Evolutionary conservation across 2,329 filamentous ascomycete genomes (phyloP).

Genomic region (Orbilia brochopaga): DNA sequence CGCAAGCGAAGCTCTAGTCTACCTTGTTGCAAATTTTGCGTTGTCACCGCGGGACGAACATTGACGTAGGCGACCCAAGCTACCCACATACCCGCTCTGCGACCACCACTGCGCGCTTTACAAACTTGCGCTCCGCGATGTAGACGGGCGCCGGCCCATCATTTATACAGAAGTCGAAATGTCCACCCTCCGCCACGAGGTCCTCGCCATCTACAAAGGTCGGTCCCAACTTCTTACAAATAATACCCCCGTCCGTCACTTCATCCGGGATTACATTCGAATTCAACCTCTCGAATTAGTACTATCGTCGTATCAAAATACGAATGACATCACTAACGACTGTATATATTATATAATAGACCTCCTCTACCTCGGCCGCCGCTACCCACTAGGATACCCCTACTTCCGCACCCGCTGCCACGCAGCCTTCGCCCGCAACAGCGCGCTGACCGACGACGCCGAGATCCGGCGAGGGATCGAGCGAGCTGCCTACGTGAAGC

Average conservation of each 20-base stretch:
- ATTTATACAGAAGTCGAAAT: slow-evolving; percentile 25
- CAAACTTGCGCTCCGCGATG: too few relatives aligned
- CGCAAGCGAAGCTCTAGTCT: too few relatives aligned
- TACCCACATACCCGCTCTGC: not conserved
- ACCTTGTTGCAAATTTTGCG: slow-evolving; percentile 20
- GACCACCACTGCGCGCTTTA: not conserved
- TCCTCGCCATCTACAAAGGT: slow-evolving; percentile 40
- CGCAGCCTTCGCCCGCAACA: slow-evolving; percentile 31
- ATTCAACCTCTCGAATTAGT: too few relatives aligned
- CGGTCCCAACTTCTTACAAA: not conserved
- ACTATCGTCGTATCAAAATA: too few relatives aligned
- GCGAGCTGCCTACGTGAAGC: slow-evolving; percentile 46
- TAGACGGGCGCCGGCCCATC: too few relatives aligned
- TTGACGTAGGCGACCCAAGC: not conserved
- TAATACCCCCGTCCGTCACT: not conserved
- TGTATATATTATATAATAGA: slow-evolving; percentile 15
- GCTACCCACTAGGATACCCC: slow-evolving; percentile 38
- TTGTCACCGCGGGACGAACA: too few relatives aligned
- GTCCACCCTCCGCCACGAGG: slow-evolving; percentile 34
- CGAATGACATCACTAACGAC: too few relatives aligned
- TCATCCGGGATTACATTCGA: too few relatives aligned
- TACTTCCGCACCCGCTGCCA: slow-evolving; percentile 49
- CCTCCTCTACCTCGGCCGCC: slow-evolving; percentile 47
- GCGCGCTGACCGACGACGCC: slow-evolving; percentile 21
- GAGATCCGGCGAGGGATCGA: slow-evolving; percentile 24